Percentiles rank a stretch among this genome's conserved stretches.
Evolutionary conservation across 257 asterid genomes (phyloP).

Genomic region (Rauvolfia tetraphylla): DNA sequence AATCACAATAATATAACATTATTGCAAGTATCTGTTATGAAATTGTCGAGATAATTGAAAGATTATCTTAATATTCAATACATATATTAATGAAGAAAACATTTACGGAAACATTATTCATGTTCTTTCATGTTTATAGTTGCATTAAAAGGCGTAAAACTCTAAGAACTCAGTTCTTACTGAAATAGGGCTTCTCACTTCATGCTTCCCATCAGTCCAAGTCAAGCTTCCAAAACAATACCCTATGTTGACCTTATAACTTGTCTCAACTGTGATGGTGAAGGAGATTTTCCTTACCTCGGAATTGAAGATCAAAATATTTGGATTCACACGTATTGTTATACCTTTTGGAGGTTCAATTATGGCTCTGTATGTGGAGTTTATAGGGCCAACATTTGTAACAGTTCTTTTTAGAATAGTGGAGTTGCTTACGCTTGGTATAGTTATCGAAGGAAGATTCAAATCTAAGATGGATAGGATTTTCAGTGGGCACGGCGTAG

Average conservation of each 20-base stretch:
- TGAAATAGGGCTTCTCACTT: slow-evolving; percentile 32
- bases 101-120: neutral
- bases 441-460: slow-evolving; percentile 44
- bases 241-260: slow-evolving; percentile 25
- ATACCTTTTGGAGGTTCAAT: slow-evolving; percentile 42
- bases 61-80: too few relatives aligned
- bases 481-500: slow-evolving; percentile 24
- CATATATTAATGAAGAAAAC: neutral
- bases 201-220: slow-evolving; percentile 45
- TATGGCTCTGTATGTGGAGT: slow-evolving; percentile 31
- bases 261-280: slow-evolving; percentile 30
- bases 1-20: too few relatives aligned
- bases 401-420: slow-evolving; percentile 31
- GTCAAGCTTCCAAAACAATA: slow-evolving; percentile 44
- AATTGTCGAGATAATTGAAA: too few relatives aligned
- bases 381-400: slow-evolving; percentile 40
- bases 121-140: neutral
- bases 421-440: slow-evolving; percentile 32
- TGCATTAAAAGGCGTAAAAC: neutral
- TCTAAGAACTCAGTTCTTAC: slow-evolving; percentile 25
- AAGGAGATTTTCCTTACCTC: slow-evolving; percentile 29
- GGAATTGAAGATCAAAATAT: slow-evolving; percentile 29
- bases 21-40: too few relatives aligned
- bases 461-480: slow-evolving; percentile 31
- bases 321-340: slow-evolving; percentile 32